A percentile compares a stretch with the other conserved stretches of the same genome.
Evolutionary conservation across 768 basidiomycete genomes (phyloP).

Genomic region (Kwoniella shandongensis): DNA sequence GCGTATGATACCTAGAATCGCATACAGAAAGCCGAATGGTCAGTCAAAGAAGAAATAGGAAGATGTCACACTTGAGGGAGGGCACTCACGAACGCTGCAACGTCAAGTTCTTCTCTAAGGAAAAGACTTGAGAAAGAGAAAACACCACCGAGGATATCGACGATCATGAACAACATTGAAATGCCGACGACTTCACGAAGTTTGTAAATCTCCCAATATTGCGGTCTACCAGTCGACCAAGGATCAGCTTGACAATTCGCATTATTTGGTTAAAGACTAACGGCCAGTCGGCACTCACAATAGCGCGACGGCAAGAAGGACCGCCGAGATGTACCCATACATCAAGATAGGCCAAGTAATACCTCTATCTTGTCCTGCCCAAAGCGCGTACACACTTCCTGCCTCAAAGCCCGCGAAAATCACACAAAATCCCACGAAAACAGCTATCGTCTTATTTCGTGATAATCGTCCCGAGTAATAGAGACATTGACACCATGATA

Average conservation of each 20-base stretch:
- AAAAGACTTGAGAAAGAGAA: constrained; percentile 70
- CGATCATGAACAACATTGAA: constrained; percentile 66
- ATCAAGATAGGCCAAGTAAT: constrained; percentile 57
- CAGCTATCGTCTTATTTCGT: constrained; percentile 42
- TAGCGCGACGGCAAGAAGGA: constrained; percentile 61
- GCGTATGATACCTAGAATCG: constrained; percentile 57
- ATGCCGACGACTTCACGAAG: constrained; percentile 62
- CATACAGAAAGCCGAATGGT: neutral
- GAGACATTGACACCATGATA: constrained; percentile 71
- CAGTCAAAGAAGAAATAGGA: neutral
- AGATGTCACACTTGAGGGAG: neutral
- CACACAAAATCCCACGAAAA: constrained; percentile 56
- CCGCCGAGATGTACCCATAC: constrained; percentile 65
- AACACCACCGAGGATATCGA: constrained; percentile 70
- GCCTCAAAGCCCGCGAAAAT: constrained; percentile 63
- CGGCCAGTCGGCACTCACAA: constrained; percentile 54
- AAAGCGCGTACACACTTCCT: constrained; percentile 62
- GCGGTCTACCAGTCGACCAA: constrained; percentile 57
- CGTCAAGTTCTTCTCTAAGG: constrained; percentile 66
- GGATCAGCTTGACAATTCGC: neutral
- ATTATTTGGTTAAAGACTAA: too few relatives aligned
- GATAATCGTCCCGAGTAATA: constrained; percentile 63
- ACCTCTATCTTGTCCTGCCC: constrained; percentile 54
- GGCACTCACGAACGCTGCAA: constrained; percentile 60
- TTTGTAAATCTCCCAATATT: constrained; percentile 74